Percentiles rank a stretch among this genome's conserved stretches.
Evolutionary conservation across 2,329 filamentous ascomycete genomes (phyloP).

Genomic region (Trichoderma brevicompactum): DNA sequence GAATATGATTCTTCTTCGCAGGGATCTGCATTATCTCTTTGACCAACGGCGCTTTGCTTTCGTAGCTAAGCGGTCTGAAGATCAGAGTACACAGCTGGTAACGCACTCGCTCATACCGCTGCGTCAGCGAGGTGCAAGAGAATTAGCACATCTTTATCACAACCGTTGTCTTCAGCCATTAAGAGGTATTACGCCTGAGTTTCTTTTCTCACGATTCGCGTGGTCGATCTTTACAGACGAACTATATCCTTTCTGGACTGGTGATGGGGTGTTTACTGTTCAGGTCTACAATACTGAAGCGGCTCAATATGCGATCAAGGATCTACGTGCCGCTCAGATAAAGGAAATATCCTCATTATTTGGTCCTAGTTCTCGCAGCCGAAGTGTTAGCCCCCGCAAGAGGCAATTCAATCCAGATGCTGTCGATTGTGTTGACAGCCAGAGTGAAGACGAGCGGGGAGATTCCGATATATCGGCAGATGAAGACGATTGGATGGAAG

Average conservation of each 20-base stretch:
- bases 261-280: too few species aligned
- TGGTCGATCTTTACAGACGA: too few species aligned
- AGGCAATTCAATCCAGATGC: neutral
- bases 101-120: neutral
- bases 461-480: too few species aligned
- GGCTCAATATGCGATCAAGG: neutral
- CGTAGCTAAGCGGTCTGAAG: neutral
- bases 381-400: slow-evolving; percentile 3
- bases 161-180: neutral
- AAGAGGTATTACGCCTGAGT: neutral
- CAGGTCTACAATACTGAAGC: neutral
- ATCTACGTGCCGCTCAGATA: neutral
- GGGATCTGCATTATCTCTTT: slow-evolving; percentile 13
- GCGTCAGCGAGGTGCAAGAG: neutral
- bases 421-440: too few species aligned
- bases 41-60: slow-evolving; percentile 10
- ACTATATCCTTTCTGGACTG: too few species aligned
- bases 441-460: neutral
- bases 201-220: too few species aligned
- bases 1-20: slow-evolving; percentile 12
- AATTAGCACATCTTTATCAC: slow-evolving; percentile 14
- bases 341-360: neutral
- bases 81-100: neutral
- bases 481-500: neutral
- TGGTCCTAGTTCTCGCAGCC: too few species aligned